phyloP scores from a whole-genome alignment of 2,329 filamentous ascomycete species.

The Amylocarpus encephaloides region DNA sequence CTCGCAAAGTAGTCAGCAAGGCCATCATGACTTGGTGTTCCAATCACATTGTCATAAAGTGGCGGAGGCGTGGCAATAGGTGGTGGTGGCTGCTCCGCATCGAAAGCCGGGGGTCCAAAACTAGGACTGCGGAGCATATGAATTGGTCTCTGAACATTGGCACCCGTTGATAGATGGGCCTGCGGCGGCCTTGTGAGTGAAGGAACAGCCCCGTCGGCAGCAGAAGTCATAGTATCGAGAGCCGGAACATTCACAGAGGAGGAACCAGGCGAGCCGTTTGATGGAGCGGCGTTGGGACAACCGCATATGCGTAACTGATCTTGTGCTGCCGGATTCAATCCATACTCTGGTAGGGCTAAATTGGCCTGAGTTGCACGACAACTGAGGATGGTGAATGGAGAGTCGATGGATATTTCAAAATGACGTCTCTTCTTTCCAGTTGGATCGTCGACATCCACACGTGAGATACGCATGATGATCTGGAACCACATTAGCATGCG shows the following conservation, averaged over 20 bases:
- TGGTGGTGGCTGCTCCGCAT: conserved; percentile 62
- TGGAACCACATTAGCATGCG: conserved; percentile 28
- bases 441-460: conserved; percentile 56
- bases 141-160: conserved; percentile 42
- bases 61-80: conserved; percentile 64
- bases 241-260: conserved; percentile 41
- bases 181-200: conserved; percentile 39
- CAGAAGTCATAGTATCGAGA: conserved; percentile 34
- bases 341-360: conserved; percentile 63
- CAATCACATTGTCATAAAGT: conserved; percentile 59
- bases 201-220: conserved; percentile 14
- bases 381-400: conserved; percentile 67
- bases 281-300: conserved; percentile 52
- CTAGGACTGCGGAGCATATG: conserved; percentile 63
- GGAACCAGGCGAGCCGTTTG: conserved; percentile 27
- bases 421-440: conserved; percentile 54
- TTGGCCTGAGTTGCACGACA: conserved; percentile 67
- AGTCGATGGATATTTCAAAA: conserved; percentile 74
- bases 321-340: conserved; percentile 38
- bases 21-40: conserved; percentile 43
- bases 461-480: conserved; percentile 71
- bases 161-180: conserved; percentile 38
- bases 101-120: conserved; percentile 65
- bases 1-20: conserved; percentile 62
- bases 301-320: conserved; percentile 47